These are phyloP conservation scores for Venustampulla echinocandica DNA, from an alignment of 495 filamentous ascomycete species.

Conservation along the genomic window DNA sequence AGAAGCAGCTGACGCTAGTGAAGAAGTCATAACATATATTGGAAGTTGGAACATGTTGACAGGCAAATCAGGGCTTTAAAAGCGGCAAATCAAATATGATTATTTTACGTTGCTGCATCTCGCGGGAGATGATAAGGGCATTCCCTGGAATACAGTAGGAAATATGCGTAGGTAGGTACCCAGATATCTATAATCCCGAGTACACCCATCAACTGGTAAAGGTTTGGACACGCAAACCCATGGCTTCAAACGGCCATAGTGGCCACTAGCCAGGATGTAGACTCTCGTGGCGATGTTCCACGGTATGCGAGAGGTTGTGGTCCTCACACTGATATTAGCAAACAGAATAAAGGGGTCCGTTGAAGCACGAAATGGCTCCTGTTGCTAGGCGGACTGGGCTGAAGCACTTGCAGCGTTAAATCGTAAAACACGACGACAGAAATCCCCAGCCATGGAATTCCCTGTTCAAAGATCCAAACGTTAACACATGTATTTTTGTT, in stretches of 20 bases:
- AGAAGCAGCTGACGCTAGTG: too few relatives aligned
- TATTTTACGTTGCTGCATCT: neutral
- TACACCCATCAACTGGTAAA: neutral
- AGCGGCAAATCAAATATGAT: too few relatives aligned
- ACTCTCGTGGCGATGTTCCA: neutral
- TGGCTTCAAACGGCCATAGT: neutral
- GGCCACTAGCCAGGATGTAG: neutral
- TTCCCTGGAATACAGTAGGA: neutral
- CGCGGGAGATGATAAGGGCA: neutral
- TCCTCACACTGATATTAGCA: neutral
- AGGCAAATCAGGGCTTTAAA: too few relatives aligned
- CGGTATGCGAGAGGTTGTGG: too few relatives aligned
- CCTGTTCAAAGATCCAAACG: too few relatives aligned
- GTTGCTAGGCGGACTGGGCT: neutral
- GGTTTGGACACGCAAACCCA: neutral
- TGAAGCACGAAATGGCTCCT: neutral
- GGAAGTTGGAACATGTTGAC: too few relatives aligned
- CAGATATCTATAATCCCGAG: too few relatives aligned
- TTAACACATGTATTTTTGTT: too few relatives aligned
- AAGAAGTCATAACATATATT: too few relatives aligned
- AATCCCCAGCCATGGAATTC: neutral
- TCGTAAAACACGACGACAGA: neutral
- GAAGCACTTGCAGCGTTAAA: neutral
- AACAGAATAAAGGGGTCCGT: neutral
- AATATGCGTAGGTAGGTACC: too few relatives aligned